A percentile compares a stretch with the other conserved stretches of the same genome.
Evolutionary conservation across 495 filamentous ascomycete species (phyloP).

Genomic region (Opeltia flavorubescens): DNA sequence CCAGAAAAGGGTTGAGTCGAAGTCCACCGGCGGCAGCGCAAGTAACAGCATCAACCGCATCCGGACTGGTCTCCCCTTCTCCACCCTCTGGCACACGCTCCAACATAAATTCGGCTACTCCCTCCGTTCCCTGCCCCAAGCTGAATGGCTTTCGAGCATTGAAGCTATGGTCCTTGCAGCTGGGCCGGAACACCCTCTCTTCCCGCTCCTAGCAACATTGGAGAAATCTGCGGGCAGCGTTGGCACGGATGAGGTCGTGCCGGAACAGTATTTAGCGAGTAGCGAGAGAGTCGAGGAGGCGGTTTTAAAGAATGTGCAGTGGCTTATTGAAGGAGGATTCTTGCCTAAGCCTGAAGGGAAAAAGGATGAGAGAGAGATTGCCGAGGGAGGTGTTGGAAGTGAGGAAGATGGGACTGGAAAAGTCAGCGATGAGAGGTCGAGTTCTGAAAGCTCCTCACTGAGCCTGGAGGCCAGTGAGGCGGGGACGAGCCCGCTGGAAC

Average conservation of each 20-base stretch:
- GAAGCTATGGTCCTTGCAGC: constrained; percentile 6
- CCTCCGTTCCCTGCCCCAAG: constrained; percentile 5
- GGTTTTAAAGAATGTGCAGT: constrained; percentile 15
- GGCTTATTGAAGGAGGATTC: constrained; percentile 16
- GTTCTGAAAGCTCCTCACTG: too few relatives aligned
- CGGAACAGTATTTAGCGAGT: constrained; percentile 4
- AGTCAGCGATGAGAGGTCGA: too few relatives aligned
- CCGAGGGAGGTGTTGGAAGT: too few relatives aligned
- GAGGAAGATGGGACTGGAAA: too few relatives aligned
- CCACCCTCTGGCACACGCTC: constrained; percentile 13
- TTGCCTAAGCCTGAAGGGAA: constrained; percentile 8
- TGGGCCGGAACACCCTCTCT: constrained; percentile 13
- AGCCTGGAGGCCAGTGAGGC: too few relatives aligned
- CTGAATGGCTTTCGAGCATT: constrained; percentile 10
- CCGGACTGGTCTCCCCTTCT: neutral
- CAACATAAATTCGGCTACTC: constrained; percentile 8
- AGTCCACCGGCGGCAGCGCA: neutral
- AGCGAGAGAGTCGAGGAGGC: constrained; percentile 13
- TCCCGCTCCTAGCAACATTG: constrained; percentile 16
- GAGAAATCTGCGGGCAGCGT: constrained; percentile 12
- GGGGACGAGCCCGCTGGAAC: too few relatives aligned
- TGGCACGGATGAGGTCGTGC: constrained; percentile 4
- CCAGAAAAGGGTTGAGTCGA: neutral
- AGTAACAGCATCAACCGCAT: neutral
- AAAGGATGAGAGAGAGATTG: too few relatives aligned